A percentile compares a stretch with the other conserved stretches of the same genome.
phyloP scores from a whole-genome alignment of 2,329 filamentous ascomycete species.

The Claviceps pazoutovae region DNA sequence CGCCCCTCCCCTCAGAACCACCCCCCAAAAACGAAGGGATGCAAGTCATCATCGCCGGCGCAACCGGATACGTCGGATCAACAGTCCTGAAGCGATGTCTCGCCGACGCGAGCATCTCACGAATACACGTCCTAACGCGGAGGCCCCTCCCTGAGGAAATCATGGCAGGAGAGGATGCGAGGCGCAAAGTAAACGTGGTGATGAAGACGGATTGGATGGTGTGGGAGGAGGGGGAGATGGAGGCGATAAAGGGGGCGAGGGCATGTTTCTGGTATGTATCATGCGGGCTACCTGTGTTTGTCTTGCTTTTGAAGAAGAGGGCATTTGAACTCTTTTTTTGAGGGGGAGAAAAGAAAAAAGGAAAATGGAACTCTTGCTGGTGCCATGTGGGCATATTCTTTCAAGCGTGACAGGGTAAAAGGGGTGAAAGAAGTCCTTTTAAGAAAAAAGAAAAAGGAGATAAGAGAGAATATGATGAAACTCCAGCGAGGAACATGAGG shows the following conservation, averaged over 20 bases:
- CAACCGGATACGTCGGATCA: slow-evolving; percentile 4
- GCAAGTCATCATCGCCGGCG: slow-evolving; percentile 1
- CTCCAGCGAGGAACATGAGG: too few species aligned
- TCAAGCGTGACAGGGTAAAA: not conserved
- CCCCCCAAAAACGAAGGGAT: not conserved
- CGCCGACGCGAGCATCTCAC: not conserved
- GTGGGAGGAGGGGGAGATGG: not conserved
- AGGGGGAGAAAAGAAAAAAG: too few species aligned
- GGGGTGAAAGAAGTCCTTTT: not conserved
- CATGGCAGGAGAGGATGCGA: not conserved
- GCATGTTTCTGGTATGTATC: slow-evolving; percentile 1
- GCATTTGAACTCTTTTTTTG: not conserved
- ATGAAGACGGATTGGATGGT: not conserved
- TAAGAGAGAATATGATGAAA: not conserved
- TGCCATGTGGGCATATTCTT: not conserved
- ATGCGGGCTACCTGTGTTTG: not conserved
- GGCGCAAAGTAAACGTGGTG: not conserved
- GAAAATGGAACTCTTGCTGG: too few species aligned
- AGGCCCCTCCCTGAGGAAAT: not conserved
- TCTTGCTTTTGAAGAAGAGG: not conserved
- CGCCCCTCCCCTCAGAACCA: not conserved
- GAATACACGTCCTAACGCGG: not conserved
- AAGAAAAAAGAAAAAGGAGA: not conserved
- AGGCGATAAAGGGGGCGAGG: not conserved
- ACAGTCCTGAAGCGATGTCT: slow-evolving; percentile 1